Conservation (phyloP, 1,139 yeast genomes). For the Eremothecium gossypii region DNA sequence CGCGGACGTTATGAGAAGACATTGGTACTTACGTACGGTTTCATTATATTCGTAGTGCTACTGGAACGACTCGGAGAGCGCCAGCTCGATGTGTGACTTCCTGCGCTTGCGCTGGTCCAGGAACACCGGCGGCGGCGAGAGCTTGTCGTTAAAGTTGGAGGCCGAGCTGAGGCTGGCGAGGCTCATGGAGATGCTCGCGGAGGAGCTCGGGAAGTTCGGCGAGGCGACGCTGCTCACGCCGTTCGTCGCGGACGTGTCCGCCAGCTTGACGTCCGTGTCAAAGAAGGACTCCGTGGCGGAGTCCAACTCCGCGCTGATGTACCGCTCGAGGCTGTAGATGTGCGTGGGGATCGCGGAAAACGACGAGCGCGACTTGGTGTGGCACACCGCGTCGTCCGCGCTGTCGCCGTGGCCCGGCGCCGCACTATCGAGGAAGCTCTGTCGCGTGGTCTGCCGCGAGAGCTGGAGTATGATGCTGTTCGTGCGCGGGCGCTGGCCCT, state of each 20-base stretch:
- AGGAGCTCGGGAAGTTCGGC: conserved; percentile 4
- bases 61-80: conserved; percentile 20
- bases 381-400: conserved; percentile 1
- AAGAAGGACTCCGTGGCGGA: conserved; percentile 13
- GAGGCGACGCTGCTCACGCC: conserved; percentile 2
- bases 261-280: conserved; percentile 3
- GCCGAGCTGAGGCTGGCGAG: neutral
- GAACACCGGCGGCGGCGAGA: conserved; percentile 5
- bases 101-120: conserved; percentile 11
- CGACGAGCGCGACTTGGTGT: conserved; percentile 11
- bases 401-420: neutral
- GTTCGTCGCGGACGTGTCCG: neutral
- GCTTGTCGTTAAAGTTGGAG: neutral
- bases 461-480: conserved; percentile 10
- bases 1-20: no score
- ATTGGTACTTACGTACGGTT: no score
- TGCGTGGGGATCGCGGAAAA: conserved; percentile 25
- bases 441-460: conserved; percentile 11
- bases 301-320: conserved; percentile 23
- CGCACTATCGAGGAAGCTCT: conserved; percentile 7
- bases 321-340: conserved; percentile 24
- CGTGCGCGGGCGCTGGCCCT: conserved; percentile 8
- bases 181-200: conserved; percentile 1
- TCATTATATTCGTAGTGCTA: neutral
- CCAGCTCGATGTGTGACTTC: conserved; percentile 21